A percentile compares a stretch with the other conserved stretches of the same genome.
These are phyloP conservation scores for Cryptococcus maquisensis DNA, from an alignment of 1,284 basidiomycete species.

Conservation along the genomic window DNA sequence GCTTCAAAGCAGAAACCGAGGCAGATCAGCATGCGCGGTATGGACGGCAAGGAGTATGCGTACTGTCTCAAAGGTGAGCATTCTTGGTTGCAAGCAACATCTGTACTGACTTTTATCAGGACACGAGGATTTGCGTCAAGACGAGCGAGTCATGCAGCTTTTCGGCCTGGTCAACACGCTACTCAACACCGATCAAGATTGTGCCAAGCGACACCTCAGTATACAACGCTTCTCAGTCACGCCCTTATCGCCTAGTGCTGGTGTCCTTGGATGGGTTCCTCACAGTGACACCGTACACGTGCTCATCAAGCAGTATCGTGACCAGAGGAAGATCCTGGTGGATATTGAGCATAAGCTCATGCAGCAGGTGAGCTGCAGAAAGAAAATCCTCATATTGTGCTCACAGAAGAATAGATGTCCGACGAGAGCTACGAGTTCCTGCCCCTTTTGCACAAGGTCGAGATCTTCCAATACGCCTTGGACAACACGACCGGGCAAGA, in stretches of 20 bases:
- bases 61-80: slow-evolving; percentile 85
- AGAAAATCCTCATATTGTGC: neutral
- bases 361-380: slow-evolving; percentile 65
- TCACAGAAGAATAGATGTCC: slow-evolving; percentile 68
- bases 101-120: no score
- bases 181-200: slow-evolving; percentile 85
- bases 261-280: slow-evolving; percentile 91
- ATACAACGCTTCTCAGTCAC: slow-evolving; percentile 93
- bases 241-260: slow-evolving; percentile 93
- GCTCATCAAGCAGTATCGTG: slow-evolving; percentile 90
- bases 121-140: slow-evolving; percentile 98
- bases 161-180: slow-evolving; percentile 97
- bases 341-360: slow-evolving; percentile 99
- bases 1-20: slow-evolving; percentile 98
- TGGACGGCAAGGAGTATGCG: slow-evolving; percentile 90
- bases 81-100: no score
- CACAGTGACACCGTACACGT: slow-evolving; percentile 98
- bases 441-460: slow-evolving; percentile 93
- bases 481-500: slow-evolving; percentile 99
- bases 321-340: slow-evolving; percentile 89
- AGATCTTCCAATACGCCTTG: slow-evolving; percentile 98
- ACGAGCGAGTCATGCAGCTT: slow-evolving; percentile 98
- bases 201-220: slow-evolving; percentile 92
- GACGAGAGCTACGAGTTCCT: slow-evolving; percentile 91
- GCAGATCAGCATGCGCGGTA: slow-evolving; percentile 80